Evolutionary conservation across 768 basidiomycete species (phyloP), one percentile per base, ranked within the genome.

Genomic region (Tubosaeta sp.): DNA sequence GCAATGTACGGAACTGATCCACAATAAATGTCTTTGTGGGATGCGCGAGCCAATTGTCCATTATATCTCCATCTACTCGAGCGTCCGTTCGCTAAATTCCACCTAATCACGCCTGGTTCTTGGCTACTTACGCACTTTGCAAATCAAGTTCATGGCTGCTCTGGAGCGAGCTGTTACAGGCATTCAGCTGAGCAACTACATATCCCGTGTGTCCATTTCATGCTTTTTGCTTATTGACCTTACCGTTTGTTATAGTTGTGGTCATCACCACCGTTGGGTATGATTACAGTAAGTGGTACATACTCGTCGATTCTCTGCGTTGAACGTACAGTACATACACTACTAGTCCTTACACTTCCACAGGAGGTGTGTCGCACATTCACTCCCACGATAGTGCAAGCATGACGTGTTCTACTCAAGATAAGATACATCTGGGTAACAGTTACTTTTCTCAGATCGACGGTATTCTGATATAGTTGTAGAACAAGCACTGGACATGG

Each of bases 341-440:
- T 4, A 16, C 22, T 21, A 45, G 44, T 45, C 21, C 32, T 45
- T 7, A 31, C 29, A 12, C 22, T 45, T 34, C 18, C 44, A 34
- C 34, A 34, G 32, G 44, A 45, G 32, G 44, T 45, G 32, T 19
- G 43, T 3, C 2, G 8, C 31, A 11, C 18, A 19, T 34, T 24
- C 31, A 9, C n/a, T 22, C 10, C 4, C 3, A 10, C 11, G 24
- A 29, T 25, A 42, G 27, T 27, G 6, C n/a, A n/a, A 6, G 14
- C 13, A 16, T 11, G 24, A 34, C 22, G 8, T 24, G 2, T n/a
- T 31, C 10, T 9, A 27, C 27, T 27, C 12, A 24, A 51, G 50
- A 47, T 51, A 34, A 45, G 40, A 39, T 31, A 46, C 13, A 41
- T 51, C 6, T 51, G 50, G 50, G 50, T 47, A 34, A 45, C 1